These are phyloP conservation scores for Cladosporium sp. DNA, from an alignment of 2,329 filamentous ascomycete genomes.

Conservation along the genomic window DNA sequence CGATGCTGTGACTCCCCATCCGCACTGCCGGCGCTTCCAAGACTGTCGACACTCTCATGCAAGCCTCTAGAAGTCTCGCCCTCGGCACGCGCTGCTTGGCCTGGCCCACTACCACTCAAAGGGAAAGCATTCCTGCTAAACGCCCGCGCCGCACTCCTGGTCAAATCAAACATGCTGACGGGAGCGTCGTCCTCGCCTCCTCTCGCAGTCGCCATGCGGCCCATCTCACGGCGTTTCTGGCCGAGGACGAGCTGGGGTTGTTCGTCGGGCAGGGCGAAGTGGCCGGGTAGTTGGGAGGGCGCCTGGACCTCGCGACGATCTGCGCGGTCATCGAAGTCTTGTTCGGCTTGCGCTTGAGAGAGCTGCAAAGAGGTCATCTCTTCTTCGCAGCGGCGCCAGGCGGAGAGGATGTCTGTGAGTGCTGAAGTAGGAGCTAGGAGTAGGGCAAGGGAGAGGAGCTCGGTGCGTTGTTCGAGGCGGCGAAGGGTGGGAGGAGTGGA, in stretches of 20 bases:
- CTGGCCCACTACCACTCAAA: constrained; percentile 18
- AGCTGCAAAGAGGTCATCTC: constrained; percentile 65
- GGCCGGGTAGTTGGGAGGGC: constrained; percentile 37
- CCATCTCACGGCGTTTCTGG: constrained; percentile 40
- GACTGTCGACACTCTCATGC: constrained; percentile 22
- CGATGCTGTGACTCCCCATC: constrained; percentile 25
- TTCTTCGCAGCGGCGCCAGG: constrained; percentile 73
- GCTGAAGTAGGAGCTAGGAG: constrained; percentile 66
- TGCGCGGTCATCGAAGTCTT: constrained; percentile 65
- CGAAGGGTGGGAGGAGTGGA: constrained; percentile 57
- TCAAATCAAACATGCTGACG: constrained; percentile 52
- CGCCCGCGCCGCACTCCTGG: constrained; percentile 45
- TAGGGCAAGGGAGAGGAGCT: constrained; percentile 71
- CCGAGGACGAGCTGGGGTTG: constrained; percentile 32
- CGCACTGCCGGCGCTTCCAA: constrained; percentile 15
- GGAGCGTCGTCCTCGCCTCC: constrained; percentile 46
- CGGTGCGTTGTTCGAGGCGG: constrained; percentile 75
- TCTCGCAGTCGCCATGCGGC: constrained; percentile 18
- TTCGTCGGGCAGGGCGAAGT: constrained; percentile 37
- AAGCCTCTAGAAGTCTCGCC: constrained; percentile 16
- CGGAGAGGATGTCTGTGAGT: constrained; percentile 69
- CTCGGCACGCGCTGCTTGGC: not conserved
- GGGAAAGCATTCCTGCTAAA: constrained; percentile 28
- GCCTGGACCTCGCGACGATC: constrained; percentile 43
- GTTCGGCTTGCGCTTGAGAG: constrained; percentile 64